phyloP scores from a whole-genome alignment of 805 yeast species.

The Millerago galiae region DNA sequence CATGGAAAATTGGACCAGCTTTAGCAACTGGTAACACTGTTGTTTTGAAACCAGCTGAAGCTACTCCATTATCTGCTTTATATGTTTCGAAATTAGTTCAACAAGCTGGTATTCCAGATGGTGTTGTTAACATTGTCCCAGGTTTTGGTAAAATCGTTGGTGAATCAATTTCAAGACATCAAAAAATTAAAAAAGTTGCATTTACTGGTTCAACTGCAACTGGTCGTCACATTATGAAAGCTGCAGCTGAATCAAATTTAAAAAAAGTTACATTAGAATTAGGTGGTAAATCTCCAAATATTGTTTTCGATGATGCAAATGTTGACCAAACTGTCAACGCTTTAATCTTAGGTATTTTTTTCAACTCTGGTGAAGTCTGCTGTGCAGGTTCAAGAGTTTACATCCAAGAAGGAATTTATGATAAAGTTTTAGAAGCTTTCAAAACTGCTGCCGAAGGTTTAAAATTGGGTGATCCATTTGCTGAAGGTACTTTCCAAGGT shows the following conservation, averaged over 20 bases:
- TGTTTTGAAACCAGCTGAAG: constrained; percentile 81
- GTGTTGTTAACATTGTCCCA: constrained; percentile 73
- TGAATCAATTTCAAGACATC: constrained; percentile 62
- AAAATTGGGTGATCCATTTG: constrained; percentile 82
- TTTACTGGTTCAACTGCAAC: constrained; percentile 87
- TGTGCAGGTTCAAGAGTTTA: constrained; percentile 91
- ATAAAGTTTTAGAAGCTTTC: constrained; percentile 60
- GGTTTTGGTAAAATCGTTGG: constrained; percentile 78
- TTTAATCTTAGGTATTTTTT: constrained; percentile 79
- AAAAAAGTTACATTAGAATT: constrained; percentile 91
- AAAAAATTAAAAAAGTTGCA: constrained; percentile 68
- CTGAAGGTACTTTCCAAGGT: constrained; percentile 75
- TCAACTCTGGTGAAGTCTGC: constrained; percentile 94
- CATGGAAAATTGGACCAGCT: constrained; percentile 87
- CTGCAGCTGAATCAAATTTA: constrained; percentile 73
- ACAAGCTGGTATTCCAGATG: constrained; percentile 78
- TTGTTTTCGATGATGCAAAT: constrained; percentile 82
- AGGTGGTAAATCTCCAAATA: constrained; percentile 95
- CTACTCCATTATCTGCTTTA: constrained; percentile 79
- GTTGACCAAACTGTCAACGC: constrained; percentile 67
- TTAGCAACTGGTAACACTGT: constrained; percentile 81
- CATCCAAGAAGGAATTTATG: constrained; percentile 81
- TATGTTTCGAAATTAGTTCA: constrained; percentile 56
- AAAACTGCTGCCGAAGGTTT: constrained; percentile 44
- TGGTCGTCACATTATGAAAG: constrained; percentile 76